Evolutionary conservation across 768 basidiomycete species (phyloP), one percentile per base, ranked within the genome.

Genomic region (Suillus hirtellus): DNA sequence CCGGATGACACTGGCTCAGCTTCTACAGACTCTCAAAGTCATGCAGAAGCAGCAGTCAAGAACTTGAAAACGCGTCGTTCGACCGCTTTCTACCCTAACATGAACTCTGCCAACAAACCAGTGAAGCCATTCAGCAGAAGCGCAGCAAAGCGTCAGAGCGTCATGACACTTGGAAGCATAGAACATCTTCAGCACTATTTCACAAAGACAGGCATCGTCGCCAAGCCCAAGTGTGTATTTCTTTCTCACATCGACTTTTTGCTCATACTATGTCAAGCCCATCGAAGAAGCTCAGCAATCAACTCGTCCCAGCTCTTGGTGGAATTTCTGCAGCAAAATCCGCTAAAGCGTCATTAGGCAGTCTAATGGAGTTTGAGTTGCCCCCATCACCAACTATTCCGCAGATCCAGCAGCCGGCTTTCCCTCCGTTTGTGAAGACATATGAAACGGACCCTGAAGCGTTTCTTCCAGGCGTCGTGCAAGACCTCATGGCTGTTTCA

Each of bases 151-250:
- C 86, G 96, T 49, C 92, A 94, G 75, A 94, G 92, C 69, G 95
- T 98, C 21, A 90, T 96, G 87, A 87, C 93, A 0, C 78, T 98
- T 19, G 95, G 95, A n/a, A 95, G 93, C 72, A 98, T 98, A 68
- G 92, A 96, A 72, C 93, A 97, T 73, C 84, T 98, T 47, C 96
- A 98, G 76, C 89, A 95, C 70, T 96, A 95, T 73, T 98, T 96
- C 70, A 93, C 92, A 9, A 95, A 95, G 82, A 87, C 91, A 0
- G 93, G 93, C 2, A 83, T 95, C 61, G 83, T 82, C 31, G 81
- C 89, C 40, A 86, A 88, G 79, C 83, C 82, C 76, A 84, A 86
- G 93, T 90, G 77, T 78, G 89, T 69, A n/a, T 60, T 54, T 37
- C 15, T 42, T 53, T n/a, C 49, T 27, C 60, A 38, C 17, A 44